Conservation (phyloP, 2,329 filamentous ascomycete species). For the Beauveria brongniartii region DNA sequence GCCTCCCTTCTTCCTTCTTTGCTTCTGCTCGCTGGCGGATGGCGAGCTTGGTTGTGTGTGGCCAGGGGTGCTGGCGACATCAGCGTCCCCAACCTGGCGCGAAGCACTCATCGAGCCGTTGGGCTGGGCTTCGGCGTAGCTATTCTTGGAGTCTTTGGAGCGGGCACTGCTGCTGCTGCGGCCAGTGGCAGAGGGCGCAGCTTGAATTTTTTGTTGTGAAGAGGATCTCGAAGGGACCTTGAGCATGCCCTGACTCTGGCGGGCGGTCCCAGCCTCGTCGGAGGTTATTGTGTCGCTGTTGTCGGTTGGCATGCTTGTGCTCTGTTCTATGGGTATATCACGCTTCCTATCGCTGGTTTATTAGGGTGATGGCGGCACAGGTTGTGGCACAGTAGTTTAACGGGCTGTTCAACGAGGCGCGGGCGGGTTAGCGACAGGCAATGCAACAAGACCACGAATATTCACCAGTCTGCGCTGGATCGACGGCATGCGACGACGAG, state of each 20-base stretch:
- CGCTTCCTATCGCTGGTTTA: constrained; percentile 24
- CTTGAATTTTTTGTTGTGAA: constrained; percentile 48
- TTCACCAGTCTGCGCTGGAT: neutral
- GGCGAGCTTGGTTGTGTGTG: constrained; percentile 46
- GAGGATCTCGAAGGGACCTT: constrained; percentile 56
- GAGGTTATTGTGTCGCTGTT: constrained; percentile 33
- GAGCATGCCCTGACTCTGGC: constrained; percentile 45
- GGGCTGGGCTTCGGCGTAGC: constrained; percentile 53
- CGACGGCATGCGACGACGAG: neutral
- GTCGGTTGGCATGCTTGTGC: constrained; percentile 31
- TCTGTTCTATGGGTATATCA: constrained; percentile 24
- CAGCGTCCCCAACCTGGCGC: constrained; percentile 46
- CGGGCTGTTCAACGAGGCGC: neutral
- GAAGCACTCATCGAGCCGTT: constrained; percentile 64
- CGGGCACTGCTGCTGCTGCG: constrained; percentile 55
- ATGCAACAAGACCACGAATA: neutral
- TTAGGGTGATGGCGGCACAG: constrained; percentile 19
- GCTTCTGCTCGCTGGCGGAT: constrained; percentile 37
- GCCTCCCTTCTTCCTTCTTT: constrained; percentile 48
- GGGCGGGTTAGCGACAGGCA: neutral
- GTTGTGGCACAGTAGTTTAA: constrained; percentile 24
- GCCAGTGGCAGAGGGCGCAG: constrained; percentile 50
- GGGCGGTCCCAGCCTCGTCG: constrained; percentile 34
- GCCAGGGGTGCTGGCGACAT: constrained; percentile 40
- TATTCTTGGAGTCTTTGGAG: constrained; percentile 59